Conservation (phyloP, 2,329 filamentous ascomycete species). For the Cladophialophora bantiana region DNA sequence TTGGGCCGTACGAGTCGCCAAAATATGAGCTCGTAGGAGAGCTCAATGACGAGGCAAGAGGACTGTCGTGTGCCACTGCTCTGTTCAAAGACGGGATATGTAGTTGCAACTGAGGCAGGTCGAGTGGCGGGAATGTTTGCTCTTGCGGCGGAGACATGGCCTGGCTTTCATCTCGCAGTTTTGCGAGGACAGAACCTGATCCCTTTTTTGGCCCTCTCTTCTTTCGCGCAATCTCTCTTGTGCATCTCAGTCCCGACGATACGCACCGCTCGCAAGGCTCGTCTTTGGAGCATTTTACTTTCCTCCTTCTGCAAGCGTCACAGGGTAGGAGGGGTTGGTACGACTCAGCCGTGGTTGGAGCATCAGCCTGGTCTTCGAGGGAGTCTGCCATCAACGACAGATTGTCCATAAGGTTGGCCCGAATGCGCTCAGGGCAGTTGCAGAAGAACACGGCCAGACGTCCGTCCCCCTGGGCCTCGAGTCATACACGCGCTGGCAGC, state of each 20-base stretch:
- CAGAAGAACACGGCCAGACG: background rate
- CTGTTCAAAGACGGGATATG: conserved; percentile 36
- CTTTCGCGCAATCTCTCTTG: conserved; percentile 40
- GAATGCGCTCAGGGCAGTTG: background rate
- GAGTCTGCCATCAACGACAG: conserved; percentile 26
- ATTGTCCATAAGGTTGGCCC: background rate
- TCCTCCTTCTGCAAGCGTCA: conserved; percentile 40
- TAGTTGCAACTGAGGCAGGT: conserved; percentile 36
- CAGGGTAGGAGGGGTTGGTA: conserved; percentile 39
- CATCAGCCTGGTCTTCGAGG: conserved; percentile 21
- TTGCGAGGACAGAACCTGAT: conserved; percentile 41
- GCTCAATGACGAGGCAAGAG: conserved; percentile 34
- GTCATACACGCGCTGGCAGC: background rate
- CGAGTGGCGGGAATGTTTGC: conserved; percentile 37
- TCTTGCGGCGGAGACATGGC: conserved; percentile 31
- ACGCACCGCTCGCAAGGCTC: conserved; percentile 40
- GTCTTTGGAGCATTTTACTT: conserved; percentile 39
- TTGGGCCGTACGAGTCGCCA: conserved; percentile 30
- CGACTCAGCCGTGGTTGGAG: conserved; percentile 21
- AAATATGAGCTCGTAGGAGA: conserved; percentile 36
- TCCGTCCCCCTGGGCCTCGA: background rate
- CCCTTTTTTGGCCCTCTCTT: conserved; percentile 42
- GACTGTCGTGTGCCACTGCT: conserved; percentile 34
- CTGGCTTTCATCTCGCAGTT: conserved; percentile 39
- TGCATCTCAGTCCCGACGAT: conserved; percentile 36